These are phyloP conservation scores for Colletotrichum sidae DNA, from an alignment of 2,329 filamentous ascomycete species.

Conservation along the genomic window DNA sequence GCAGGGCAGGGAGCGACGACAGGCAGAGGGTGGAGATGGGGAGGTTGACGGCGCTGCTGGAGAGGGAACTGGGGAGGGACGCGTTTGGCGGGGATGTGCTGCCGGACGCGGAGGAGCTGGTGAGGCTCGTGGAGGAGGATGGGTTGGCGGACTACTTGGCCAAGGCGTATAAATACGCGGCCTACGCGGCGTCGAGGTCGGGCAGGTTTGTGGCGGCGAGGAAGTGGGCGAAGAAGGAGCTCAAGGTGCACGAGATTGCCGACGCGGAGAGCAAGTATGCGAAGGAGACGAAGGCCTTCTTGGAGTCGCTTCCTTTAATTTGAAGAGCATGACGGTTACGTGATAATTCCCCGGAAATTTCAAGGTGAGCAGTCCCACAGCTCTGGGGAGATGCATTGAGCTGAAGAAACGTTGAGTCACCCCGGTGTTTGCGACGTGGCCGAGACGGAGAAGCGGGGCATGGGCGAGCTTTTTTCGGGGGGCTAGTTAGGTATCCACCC, in stretches of 20 bases:
- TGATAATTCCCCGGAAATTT: background rate
- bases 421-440: constrained; percentile 11
- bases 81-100: constrained; percentile 32
- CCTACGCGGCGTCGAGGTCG: constrained; percentile 38
- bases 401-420: constrained; percentile 24
- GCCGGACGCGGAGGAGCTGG: constrained; percentile 37
- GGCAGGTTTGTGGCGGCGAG: constrained; percentile 37
- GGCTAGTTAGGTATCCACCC: too few species aligned
- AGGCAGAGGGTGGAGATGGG: constrained; percentile 47
- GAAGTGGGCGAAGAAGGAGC: constrained; percentile 41
- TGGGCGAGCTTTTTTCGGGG: too few species aligned
- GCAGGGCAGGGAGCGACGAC: constrained; percentile 42
- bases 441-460: constrained; percentile 5
- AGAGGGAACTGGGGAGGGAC: constrained; percentile 42
- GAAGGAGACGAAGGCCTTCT: constrained; percentile 21
- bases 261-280: constrained; percentile 30
- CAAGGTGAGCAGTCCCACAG: too few species aligned
- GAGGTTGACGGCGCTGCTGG: constrained; percentile 46
- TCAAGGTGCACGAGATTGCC: constrained; percentile 38
- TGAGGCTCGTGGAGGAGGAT: constrained; percentile 41
- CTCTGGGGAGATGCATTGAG: background rate
- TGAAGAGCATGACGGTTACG: constrained; percentile 3
- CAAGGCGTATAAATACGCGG: constrained; percentile 41
- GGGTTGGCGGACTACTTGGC: constrained; percentile 42
- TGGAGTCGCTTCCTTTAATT: constrained; percentile 31